Base-by-base conservation (phyloP, 2,329 filamentous ascomycete species). In the Aureobasidium sp. region DNA sequence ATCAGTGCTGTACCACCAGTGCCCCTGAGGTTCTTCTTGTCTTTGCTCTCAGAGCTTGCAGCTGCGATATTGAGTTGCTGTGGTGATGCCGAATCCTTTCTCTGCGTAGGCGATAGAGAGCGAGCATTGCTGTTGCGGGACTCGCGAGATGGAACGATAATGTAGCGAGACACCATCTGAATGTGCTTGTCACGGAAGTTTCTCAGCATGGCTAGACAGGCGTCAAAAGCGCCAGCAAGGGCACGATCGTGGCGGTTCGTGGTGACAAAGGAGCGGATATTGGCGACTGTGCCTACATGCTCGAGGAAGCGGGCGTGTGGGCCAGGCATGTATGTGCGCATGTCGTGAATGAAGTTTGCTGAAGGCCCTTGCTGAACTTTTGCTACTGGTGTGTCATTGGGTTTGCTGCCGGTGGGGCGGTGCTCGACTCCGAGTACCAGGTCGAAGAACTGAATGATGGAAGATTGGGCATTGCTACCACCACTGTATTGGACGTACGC, bases 311-410 rank as follows among this genome's bases (percentile, higher is more conserved):
- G 87, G 3, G 92, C 88, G 71, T 99, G 94, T 0, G 89, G 85
- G 0, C 92, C 93, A 0, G 94, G 94, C 94, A 99, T 99, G 77
- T 99, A 99, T 50, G 84, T 84, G 63, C 93, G 88, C 94, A 99
- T 99, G 67, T 99, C 94, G 71, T 89, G 86, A 71, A 99, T 93
- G 77, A 99, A 99, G 70, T 94, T 95, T 77, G 96, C 86, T 44
- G 83, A 81, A 5, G 85, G 65, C 17, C 55, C 62, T 56, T 63
- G 62, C 10, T 61, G 81, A 27, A 82, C 78, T 60, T 77, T 69
- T 15, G 69, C 65, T 3, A 64, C 55, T 17, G 65, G 62, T 12
- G 64, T 76, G 13, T 76, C 76, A 26, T 75, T 74, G 5, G 75
- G 74, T 20, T 59, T 64, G 73, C 90, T 85, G 43, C 93, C 93